Evolutionary conservation across 208 protist genomes (phyloP), one percentile per base, ranked within the genome.

Genomic region (Vickermania spadyakhi): DNA sequence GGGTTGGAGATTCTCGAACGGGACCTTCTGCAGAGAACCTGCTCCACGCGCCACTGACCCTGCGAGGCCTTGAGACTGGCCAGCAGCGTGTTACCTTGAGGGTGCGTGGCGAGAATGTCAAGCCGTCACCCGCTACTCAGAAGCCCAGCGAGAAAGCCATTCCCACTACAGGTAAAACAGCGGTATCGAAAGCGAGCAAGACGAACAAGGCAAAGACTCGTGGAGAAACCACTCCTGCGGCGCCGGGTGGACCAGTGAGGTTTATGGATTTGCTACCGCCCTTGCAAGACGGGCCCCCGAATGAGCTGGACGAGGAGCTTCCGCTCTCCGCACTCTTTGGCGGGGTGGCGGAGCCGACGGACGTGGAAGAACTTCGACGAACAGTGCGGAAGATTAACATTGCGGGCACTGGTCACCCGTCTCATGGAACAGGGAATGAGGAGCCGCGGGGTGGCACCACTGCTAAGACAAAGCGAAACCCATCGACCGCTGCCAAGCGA

Each of bases 51-150:
- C n/a, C n/a, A n/a, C n/a, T n/a, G n/a, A 45, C 36, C 11, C 11
- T 82, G 18, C 55, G 61, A 18, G 68, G 77, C 25, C 52, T 93
- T 14, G 57, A 81, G 41, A 57, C 63, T 2, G 72, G 75, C 0
- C 23, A 49, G 29, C 64, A 66, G 0, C 57, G 56, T 3, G 54
- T 91, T 3, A 36, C 58, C 26, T 2, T 91, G 42, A 62, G 64
- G 2, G 29, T 84, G 51, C 77, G 84, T 11, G 76, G 79, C 0
- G 77, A 75, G 51, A 68, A 66, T 45, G 52, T 53, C 22, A 56
- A 29, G 14, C 41, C 63, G 0, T n/a, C n/a, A n/a, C 18, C 49
- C 27, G 5, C 62, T 2, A n/a, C n/a, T n/a, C n/a, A n/a, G n/a
- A n/a, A n/a, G n/a, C 22, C 54, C 18, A 26, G n/a, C 27, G 30